Evolutionary conservation across 176 grass and related monocot genomes (phyloP).

Genomic region (Puccinellia tenuiflora): DNA sequence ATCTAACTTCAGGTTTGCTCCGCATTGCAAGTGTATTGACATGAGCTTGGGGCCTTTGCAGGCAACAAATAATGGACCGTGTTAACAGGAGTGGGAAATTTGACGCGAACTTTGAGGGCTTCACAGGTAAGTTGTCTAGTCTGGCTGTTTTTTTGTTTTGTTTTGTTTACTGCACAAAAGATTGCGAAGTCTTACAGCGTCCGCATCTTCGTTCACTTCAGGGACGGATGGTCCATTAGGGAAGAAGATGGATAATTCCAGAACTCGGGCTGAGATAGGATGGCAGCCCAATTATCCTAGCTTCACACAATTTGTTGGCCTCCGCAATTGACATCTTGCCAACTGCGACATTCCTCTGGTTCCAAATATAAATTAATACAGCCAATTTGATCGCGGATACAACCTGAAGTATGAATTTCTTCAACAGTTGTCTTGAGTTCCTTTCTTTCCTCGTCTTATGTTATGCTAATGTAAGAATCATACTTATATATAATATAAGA

Average conservation of each 20-base stretch:
- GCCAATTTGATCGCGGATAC: background rate
- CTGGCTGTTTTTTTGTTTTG: background rate
- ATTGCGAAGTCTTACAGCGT: background rate
- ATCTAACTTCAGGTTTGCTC: background rate
- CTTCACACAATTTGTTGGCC: conserved; percentile 60
- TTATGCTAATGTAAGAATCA: background rate
- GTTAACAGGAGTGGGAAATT: conserved; percentile 70
- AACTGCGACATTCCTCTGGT: background rate
- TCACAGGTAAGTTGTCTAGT: conserved; percentile 47
- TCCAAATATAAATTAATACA: background rate
- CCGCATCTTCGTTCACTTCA: conserved; percentile 13
- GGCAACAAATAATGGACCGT: conserved; percentile 84
- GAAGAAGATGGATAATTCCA: conserved; percentile 79
- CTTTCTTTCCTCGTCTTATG: background rate
- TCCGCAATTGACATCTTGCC: conserved; percentile 31
- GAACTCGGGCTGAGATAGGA: conserved; percentile 67
- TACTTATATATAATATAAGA: too few relatives aligned
- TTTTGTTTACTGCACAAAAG: background rate
- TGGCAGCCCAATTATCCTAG: conserved; percentile 72
- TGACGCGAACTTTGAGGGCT: conserved; percentile 57
- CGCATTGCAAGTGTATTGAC: background rate
- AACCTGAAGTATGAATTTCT: background rate
- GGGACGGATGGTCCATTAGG: conserved; percentile 66
- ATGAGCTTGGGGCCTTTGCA: conserved; percentile 17
- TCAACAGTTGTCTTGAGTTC: background rate